phyloP scores from a whole-genome alignment of 23 red algal species.

The Gracilariopsis chorda region DNA sequence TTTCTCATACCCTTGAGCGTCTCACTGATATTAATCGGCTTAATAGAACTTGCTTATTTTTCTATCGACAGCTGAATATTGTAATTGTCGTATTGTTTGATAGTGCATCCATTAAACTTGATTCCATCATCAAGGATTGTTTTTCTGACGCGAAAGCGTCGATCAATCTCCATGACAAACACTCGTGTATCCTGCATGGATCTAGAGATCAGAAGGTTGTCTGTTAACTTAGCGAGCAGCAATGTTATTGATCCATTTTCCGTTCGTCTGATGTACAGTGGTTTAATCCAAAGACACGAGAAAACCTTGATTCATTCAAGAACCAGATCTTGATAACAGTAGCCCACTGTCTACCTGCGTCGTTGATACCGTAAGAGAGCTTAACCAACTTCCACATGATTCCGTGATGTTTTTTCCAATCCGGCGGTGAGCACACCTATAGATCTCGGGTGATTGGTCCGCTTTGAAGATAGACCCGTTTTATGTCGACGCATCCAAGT shows the following conservation, averaged over 20 bases:
- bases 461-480: constrained; percentile 5
- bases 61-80: not conserved
- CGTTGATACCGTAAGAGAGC: constrained; percentile 23
- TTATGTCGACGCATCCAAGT: constrained; percentile 9
- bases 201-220: not conserved
- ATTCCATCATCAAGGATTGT: not conserved
- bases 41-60: not conserved
- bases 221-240: not conserved
- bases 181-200: too few species aligned
- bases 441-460: constrained; percentile 8
- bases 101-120: constrained; percentile 4
- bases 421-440: constrained; percentile 10
- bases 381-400: constrained; percentile 23
- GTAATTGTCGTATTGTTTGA: not conserved
- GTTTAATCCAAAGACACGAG: not conserved
- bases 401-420: not conserved
- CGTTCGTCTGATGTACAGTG: not conserved
- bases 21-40: not conserved
- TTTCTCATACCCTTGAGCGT: not conserved
- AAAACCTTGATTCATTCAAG: not conserved
- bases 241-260: not conserved
- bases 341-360: constrained; percentile 26
- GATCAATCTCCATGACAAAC: not conserved
- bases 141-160: not conserved
- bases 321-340: constrained; percentile 3